Percentiles rank a stretch among this genome's conserved stretches.
These are phyloP conservation scores for Dentipellis sp. DNA, from an alignment of 768 basidiomycete species.

Conservation along the genomic window DNA sequence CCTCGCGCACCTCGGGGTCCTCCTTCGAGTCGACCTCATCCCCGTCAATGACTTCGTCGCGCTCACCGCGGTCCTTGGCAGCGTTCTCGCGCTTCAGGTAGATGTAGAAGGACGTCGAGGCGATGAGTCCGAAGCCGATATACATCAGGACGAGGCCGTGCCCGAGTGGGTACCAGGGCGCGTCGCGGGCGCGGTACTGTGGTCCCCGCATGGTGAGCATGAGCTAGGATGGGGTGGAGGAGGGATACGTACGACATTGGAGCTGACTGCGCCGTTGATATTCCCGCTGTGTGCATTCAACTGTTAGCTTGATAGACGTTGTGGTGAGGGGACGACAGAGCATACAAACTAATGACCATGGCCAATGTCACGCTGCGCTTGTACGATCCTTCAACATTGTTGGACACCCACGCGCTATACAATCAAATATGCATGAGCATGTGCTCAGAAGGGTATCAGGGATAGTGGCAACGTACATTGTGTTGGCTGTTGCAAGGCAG, in stretches of 20 bases:
- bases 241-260: constrained; percentile 53
- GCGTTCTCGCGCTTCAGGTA: constrained; percentile 52
- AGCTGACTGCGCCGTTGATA: constrained; percentile 68
- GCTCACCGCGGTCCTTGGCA: constrained; percentile 56
- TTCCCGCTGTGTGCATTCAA: constrained; percentile 39
- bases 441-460: background rate
- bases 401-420: constrained; percentile 45
- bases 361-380: constrained; percentile 66
- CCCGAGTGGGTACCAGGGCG: constrained; percentile 58
- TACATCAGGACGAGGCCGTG: constrained; percentile 66
- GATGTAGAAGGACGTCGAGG: constrained; percentile 31
- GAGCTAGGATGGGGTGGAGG: background rate
- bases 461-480: constrained; percentile 33
- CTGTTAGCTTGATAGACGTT: background rate
- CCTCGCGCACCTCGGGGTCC: constrained; percentile 5
- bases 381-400: constrained; percentile 69
- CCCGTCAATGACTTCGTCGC: constrained; percentile 58
- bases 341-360: constrained; percentile 59
- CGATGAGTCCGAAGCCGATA: constrained; percentile 52
- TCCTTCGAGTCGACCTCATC: constrained; percentile 26
- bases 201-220: background rate
- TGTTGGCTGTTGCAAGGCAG: constrained; percentile 38
- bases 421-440: background rate
- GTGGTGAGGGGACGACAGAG: background rate
- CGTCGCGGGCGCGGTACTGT: constrained; percentile 55